These are phyloP conservation scores for Fraxinus nigra DNA, from an alignment of 305 asterid species.

Conservation along the genomic window DNA sequence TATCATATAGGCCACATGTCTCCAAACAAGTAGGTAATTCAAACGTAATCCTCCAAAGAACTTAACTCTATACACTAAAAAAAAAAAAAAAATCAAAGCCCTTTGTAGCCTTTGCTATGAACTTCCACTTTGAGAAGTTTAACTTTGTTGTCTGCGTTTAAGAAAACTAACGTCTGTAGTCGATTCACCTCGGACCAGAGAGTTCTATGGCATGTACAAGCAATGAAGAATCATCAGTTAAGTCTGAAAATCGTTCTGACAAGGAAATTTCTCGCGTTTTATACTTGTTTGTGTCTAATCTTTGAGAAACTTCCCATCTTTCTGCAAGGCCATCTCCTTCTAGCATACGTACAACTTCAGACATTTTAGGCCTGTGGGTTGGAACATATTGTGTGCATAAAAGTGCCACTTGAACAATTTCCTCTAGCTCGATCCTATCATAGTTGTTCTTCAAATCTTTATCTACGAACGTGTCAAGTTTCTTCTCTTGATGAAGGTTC, in stretches of 20 bases:
- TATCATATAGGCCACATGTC: not conserved
- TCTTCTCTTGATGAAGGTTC: constrained; percentile 26
- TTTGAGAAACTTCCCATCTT: constrained; percentile 30
- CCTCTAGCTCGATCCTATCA: constrained; percentile 26
- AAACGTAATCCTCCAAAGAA: not conserved
- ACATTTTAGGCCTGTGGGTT: constrained; percentile 25
- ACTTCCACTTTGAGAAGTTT: not conserved
- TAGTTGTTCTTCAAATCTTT: constrained; percentile 24
- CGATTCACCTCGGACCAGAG: constrained; percentile 22
- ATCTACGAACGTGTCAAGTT: constrained; percentile 14
- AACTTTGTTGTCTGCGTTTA: not conserved
- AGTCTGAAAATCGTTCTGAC: constrained; percentile 25
- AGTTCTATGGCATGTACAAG: constrained; percentile 29
- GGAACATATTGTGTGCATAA: constrained; percentile 23
- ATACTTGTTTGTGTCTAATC: constrained; percentile 18
- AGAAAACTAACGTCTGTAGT: not conserved
- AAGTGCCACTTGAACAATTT: constrained; percentile 26
- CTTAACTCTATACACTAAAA: not conserved
- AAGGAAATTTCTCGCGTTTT: constrained; percentile 7
- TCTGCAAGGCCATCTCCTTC: constrained; percentile 32
- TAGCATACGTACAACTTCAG: constrained; percentile 27
- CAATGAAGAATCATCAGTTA: constrained; percentile 25
- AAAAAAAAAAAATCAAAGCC: not conserved
- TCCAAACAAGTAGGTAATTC: not conserved
- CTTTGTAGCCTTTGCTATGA: not conserved